A percentile compares a stretch with the other conserved stretches of the same genome.
Conservation (phyloP, 768 basidiomycete genomes). For the Mycena galericulata region DNA sequence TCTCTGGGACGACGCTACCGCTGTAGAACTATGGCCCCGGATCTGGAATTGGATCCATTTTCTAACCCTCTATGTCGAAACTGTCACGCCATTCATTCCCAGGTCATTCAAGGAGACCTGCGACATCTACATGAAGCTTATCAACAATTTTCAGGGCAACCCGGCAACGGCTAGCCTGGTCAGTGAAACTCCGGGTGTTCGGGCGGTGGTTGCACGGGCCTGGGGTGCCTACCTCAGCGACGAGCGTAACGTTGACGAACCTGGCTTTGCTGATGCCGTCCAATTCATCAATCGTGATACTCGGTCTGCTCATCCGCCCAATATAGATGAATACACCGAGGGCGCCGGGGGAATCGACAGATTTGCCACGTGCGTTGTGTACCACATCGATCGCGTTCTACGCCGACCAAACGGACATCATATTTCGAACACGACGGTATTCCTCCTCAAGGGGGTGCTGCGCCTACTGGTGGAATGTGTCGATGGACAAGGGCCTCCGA, state of each 20-base stretch:
- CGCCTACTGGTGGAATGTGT: conserved; percentile 1
- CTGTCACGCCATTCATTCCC: background rate
- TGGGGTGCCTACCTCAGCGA: background rate
- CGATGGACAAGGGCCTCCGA: background rate
- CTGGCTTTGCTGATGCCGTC: background rate
- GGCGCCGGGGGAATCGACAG: background rate
- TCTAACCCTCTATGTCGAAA: background rate
- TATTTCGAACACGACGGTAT: conserved; percentile 1
- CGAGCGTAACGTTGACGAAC: background rate
- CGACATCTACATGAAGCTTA: background rate
- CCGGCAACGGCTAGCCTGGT: background rate
- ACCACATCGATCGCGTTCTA: conserved; percentile 5
- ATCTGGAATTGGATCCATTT: conserved; percentile 1
- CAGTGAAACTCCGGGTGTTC: background rate
- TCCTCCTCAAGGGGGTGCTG: background rate
- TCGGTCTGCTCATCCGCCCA: background rate
- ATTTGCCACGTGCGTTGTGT: background rate
- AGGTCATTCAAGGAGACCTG: background rate
- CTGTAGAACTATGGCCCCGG: background rate
- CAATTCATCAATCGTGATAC: background rate
- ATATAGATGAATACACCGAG: background rate
- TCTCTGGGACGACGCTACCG: background rate
- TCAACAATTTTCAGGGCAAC: background rate
- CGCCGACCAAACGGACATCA: background rate
- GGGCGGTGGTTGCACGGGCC: background rate